phyloP scores from a whole-genome alignment of 106 monocot genomes.

The Apostasia ramifera region DNA sequence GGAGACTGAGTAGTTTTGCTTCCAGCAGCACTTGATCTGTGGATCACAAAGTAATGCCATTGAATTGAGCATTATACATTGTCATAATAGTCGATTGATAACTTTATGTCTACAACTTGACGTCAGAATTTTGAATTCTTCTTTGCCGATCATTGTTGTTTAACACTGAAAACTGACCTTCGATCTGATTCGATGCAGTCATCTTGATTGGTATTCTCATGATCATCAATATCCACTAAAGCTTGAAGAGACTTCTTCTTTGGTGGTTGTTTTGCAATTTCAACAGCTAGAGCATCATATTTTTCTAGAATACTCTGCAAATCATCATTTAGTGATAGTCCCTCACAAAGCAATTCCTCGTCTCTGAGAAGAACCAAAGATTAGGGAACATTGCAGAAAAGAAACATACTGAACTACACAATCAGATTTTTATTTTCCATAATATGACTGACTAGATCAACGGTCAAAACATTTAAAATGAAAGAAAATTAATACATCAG shows the following conservation, averaged over 20 bases:
- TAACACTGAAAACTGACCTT: constrained; percentile 16
- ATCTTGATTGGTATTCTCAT: constrained; percentile 5
- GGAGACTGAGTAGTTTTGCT: constrained; percentile 31
- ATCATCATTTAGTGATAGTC: constrained; percentile 90
- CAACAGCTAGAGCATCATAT: constrained; percentile 74
- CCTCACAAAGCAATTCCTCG: constrained; percentile 64
- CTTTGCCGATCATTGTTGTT: neutral
- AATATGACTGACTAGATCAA: too few relatives aligned
- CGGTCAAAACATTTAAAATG: too few relatives aligned
- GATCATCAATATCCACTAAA: constrained; percentile 34
- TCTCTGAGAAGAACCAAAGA: constrained; percentile 32
- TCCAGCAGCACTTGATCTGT: constrained; percentile 4
- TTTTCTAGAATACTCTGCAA: constrained; percentile 72
- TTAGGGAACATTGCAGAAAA: too few relatives aligned
- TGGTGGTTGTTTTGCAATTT: constrained; percentile 32
- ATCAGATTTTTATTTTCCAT: too few relatives aligned
- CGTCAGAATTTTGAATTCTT: neutral
- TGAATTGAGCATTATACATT: neutral
- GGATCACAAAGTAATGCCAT: neutral
- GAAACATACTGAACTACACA: too few relatives aligned
- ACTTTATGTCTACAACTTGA: too few relatives aligned
- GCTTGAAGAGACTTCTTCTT: constrained; percentile 52
- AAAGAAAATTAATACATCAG: too few relatives aligned
- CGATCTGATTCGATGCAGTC: constrained; percentile 9
- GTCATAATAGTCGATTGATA: too few relatives aligned